Evolutionary conservation across 2,329 filamentous ascomycete species (phyloP).

Genomic region (Exophiala sideris): DNA sequence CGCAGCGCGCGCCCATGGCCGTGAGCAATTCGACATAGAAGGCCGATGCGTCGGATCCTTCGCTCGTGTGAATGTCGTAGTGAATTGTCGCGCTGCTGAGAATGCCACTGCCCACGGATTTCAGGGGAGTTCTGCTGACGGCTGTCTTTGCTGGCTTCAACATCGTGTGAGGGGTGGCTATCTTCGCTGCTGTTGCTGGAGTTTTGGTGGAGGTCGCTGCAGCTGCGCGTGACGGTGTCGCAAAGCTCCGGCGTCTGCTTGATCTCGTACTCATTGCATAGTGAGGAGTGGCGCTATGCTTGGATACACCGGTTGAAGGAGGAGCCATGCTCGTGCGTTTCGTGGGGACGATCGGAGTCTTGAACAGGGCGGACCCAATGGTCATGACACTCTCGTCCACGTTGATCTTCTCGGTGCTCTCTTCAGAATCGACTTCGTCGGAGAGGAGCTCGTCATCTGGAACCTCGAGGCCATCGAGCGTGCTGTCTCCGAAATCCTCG

Average conservation of each 20-base stretch:
- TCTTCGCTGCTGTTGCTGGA: conserved; percentile 8
- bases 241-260: conserved; percentile 7
- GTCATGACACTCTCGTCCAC: conserved; percentile 20
- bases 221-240: neutral
- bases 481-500: conserved; percentile 27
- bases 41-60: conserved; percentile 75
- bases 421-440: conserved; percentile 12
- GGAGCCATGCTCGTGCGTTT: conserved; percentile 10
- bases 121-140: conserved; percentile 23
- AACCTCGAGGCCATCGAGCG: conserved; percentile 26
- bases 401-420: neutral
- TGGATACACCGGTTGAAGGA: conserved; percentile 6
- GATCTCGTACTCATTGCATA: conserved; percentile 22
- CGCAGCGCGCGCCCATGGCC: conserved; percentile 76
- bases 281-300: conserved; percentile 7
- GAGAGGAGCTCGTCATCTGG: conserved; percentile 21
- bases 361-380: conserved; percentile 21
- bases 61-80: conserved; percentile 78
- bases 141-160: conserved; percentile 14
- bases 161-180: conserved; percentile 2
- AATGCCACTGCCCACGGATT: conserved; percentile 35
- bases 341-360: conserved; percentile 11
- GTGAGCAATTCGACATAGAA: conserved; percentile 76
- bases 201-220: conserved; percentile 9
- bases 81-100: conserved; percentile 72